Conservation (phyloP, 805 yeast genomes). For the Candida sphagnicola region DNA sequence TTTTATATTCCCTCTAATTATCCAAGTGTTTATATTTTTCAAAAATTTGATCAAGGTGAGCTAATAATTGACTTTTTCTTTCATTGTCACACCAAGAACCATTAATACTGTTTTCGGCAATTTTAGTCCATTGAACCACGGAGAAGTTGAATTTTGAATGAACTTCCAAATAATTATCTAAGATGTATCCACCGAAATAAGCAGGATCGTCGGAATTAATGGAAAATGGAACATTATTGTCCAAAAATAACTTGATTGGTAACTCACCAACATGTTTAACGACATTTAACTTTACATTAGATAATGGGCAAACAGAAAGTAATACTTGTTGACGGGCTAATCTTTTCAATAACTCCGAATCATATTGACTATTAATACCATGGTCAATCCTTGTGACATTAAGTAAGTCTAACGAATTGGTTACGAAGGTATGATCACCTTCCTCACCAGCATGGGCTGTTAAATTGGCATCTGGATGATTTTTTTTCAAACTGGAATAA, state of each 20-base stretch:
- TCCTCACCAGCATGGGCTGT: conserved; percentile 93
- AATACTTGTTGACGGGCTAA: conserved; percentile 53
- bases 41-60: conserved; percentile 41
- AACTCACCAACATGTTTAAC: conserved; percentile 63
- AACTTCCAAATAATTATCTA: conserved; percentile 69
- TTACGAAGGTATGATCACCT: conserved; percentile 70
- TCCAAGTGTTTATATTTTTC: conserved; percentile 28
- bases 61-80: conserved; percentile 48
- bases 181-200: conserved; percentile 79
- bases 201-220: conserved; percentile 53
- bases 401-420: conserved; percentile 53
- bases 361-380: conserved; percentile 65
- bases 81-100: conserved; percentile 70
- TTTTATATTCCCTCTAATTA: neutral
- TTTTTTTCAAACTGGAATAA: conserved; percentile 45
- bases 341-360: conserved; percentile 48
- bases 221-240: conserved; percentile 63
- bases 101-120: conserved; percentile 61
- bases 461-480: conserved; percentile 52
- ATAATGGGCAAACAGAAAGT: conserved; percentile 73
- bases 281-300: conserved; percentile 72
- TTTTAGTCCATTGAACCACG: conserved; percentile 54
- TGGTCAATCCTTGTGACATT: conserved; percentile 74
- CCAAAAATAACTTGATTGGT: conserved; percentile 61
- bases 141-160: conserved; percentile 59